Base-by-base conservation (phyloP, 805 yeast genomes). In the Candida suzukii region DNA sequence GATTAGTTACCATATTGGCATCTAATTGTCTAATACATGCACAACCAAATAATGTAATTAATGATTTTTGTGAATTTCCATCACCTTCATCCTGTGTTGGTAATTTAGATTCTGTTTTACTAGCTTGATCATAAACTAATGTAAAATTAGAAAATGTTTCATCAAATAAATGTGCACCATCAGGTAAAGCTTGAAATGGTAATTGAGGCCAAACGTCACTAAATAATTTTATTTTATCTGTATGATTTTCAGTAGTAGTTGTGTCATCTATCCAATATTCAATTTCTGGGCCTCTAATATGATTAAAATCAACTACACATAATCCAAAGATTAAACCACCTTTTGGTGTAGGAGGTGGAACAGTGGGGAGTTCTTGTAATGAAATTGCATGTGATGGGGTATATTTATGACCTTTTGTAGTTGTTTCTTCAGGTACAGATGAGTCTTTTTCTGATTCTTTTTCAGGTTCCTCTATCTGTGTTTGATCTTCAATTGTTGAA, bases 151-250 rank as follows among this genome's bases (percentile, higher is more conserved):
- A 82, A 55, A 90, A 88, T 1, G 95, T 88, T 60, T 93, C 98
- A 57, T 88, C 95, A 56, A 81, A 91, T 19, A 90, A 71, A 59
- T 93, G 99, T 2, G 95, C 82, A 4, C 98, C 98, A 62, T 93
- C 99, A 0, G 99, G 98, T 19, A 93, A 66, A 2, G 96, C 95
- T 57, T 90, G 97, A 56, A 93, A 93, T 3, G 99, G 95, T 33
- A 93, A 63, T 53, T 82, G 79, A 11, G 93, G 88, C 90, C 96
- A 93, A 17, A 83, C 63, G 3, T 63, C 52, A 14, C 60, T 51
- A 22, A 56, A 56, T 33, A 64, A 61, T 19, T 63, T 63, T 28
- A 57, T 50, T 31, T 61, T 52, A 2, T 44, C 48, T n/a, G 42
- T 25, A 25, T 63, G 66, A 22, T 61, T 65, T 2, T 71, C 67